Base-by-base conservation (phyloP, 768 basidiomycete species). In the Termitomyces sp. region DNA sequence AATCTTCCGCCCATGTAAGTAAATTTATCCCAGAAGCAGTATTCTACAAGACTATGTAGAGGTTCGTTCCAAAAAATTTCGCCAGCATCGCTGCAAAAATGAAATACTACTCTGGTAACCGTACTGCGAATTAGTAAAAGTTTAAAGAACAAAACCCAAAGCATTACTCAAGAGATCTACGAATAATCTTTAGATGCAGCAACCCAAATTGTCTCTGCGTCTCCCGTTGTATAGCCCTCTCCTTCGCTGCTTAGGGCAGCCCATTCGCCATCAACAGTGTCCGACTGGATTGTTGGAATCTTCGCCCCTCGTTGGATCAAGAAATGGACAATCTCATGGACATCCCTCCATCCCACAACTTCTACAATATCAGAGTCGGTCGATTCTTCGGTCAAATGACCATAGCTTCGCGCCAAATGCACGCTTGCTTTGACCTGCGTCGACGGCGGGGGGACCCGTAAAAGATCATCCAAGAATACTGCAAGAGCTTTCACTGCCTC, bases 401-500 rank as follows among this genome's bases (percentile, higher is more conserved):
- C 88, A 77, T 66, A 75, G 58, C 50, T 73, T 70, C 56, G 77
- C 67, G 72, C 81, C 56, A 71, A 81, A 73, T 74, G 83, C 51
- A 45, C 57, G 60, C 79, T 81, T 50, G 73, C 73, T 56, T 67
- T 74, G 46, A 73, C 75, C 69, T 67, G 76, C 68, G 67, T 77
- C 46, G 69, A 70, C 45, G 51, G 61, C 45, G 51, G 61, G 41
- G 69, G 68, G 44, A 59, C 57, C 53, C 61, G 71, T 56, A 76
- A 81, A 54, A 95, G 71, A 52, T 87, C 79, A 33, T 82, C 79
- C 54, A 96, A 83, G 66, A 91, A 86, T 49, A 72, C 70, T 16
- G 86, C 86, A 16, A 98, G 80, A 6, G 85, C 84, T 56, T 85
- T 83, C 33, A 86, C 81, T 15, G 94, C 93, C 66, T 93, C 85